Percentiles rank a stretch among this genome's conserved stretches.
Evolutionary conservation across 805 yeast species (phyloP).

Genomic region (Zygosaccharomyces bisporus): DNA sequence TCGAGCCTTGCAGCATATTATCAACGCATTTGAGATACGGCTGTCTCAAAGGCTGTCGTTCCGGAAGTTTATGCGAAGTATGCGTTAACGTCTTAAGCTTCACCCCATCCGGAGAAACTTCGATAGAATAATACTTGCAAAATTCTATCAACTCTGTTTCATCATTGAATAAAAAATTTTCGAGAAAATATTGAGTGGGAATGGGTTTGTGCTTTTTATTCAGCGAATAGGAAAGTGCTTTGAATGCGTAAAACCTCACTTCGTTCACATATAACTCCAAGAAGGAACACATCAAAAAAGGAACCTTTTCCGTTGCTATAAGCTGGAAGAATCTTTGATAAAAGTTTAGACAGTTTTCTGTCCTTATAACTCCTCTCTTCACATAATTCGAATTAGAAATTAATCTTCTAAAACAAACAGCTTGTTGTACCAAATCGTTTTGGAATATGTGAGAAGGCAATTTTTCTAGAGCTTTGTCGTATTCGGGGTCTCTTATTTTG

Average conservation of each 20-base stretch:
- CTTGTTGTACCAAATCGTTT: conserved; percentile 60
- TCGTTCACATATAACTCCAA: conserved; percentile 79
- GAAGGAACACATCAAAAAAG: conserved; percentile 68
- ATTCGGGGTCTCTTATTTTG: conserved; percentile 78
- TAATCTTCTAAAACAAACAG: conserved; percentile 64
- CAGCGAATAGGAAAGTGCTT: conserved; percentile 58
- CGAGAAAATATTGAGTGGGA: conserved; percentile 44
- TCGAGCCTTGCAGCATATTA: conserved; percentile 32
- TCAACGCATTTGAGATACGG: conserved; percentile 45
- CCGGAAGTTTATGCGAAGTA: conserved; percentile 36
- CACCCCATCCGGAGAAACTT: conserved; percentile 39
- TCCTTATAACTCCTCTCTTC: conserved; percentile 49
- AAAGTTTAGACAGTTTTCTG: conserved; percentile 57
- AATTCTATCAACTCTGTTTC: conserved; percentile 50
- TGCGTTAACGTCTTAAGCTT: conserved; percentile 44
- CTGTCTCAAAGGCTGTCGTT: conserved; percentile 44
- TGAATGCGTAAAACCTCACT: conserved; percentile 67
- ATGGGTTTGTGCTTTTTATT: conserved; percentile 72
- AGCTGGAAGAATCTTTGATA: conserved; percentile 63
- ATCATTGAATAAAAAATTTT: conserved; percentile 65
- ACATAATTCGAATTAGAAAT: conserved; percentile 58
- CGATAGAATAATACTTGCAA: conserved; percentile 61
- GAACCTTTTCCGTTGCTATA: conserved; percentile 47
- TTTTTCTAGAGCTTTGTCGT: conserved; percentile 69
- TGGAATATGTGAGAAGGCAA: conserved; percentile 56